A percentile compares a stretch with the other conserved stretches of the same genome.
Conservation (phyloP, 2,329 filamentous ascomycete species). For the Rhexocercosporidium sp. region DNA sequence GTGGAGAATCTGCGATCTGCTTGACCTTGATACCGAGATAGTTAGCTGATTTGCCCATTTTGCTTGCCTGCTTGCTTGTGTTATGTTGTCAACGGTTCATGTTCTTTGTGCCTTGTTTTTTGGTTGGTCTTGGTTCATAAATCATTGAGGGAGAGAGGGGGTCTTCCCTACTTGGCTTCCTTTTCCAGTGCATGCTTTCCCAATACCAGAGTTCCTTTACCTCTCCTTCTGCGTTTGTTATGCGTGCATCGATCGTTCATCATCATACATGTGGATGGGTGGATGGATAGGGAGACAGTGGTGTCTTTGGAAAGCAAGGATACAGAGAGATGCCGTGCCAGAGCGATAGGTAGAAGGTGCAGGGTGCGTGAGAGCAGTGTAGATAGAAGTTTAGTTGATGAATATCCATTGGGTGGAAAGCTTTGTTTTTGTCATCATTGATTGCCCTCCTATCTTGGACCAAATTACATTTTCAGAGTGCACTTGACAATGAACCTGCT, state of each 20-base stretch:
- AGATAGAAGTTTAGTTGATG: constrained; percentile 2
- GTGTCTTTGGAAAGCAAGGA: not conserved
- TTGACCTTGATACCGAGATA: constrained; percentile 26
- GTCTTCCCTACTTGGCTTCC: too few species aligned
- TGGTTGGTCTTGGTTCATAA: not conserved
- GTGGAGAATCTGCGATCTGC: not conserved
- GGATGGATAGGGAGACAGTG: not conserved
- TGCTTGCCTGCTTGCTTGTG: constrained; percentile 15
- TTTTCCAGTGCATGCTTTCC: constrained; percentile 14
- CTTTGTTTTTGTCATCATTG: not conserved
- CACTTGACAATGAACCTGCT: too few species aligned
- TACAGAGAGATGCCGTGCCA: not conserved
- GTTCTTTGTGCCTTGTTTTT: constrained; percentile 1
- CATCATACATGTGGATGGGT: not conserved
- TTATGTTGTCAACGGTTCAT: constrained; percentile 3
- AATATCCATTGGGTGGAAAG: constrained; percentile 7
- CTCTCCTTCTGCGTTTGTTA: not conserved
- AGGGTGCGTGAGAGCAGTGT: not conserved
- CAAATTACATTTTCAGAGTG: too few species aligned
- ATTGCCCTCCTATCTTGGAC: not conserved
- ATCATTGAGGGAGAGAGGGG: not conserved
- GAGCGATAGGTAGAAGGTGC: not conserved
- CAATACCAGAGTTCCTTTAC: constrained; percentile 25
- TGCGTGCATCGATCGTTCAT: constrained; percentile 12
- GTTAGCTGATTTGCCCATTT: constrained; percentile 9